Percentiles rank a stretch among this genome's conserved stretches.
phyloP scores from a whole-genome alignment of 768 basidiomycete genomes.

The Podaxis sp. region DNA sequence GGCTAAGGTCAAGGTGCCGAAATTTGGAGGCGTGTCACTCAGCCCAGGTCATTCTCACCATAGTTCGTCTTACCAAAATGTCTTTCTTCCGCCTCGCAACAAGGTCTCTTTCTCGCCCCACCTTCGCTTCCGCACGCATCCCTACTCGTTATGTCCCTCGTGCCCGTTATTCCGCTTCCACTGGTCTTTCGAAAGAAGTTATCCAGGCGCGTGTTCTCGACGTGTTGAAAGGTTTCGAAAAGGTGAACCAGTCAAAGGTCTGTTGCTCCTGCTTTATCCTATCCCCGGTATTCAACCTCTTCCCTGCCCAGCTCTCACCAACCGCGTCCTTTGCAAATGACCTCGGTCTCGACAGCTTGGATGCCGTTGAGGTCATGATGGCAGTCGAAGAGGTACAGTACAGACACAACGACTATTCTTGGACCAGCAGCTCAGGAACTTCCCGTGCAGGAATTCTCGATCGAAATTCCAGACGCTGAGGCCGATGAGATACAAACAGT shows the following conservation, averaged over 20 bases:
- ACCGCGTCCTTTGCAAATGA: constrained; percentile 71
- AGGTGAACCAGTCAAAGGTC: constrained; percentile 76
- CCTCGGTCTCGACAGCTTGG: constrained; percentile 91
- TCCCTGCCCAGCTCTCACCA: constrained; percentile 50
- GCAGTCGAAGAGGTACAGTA: constrained; percentile 83
- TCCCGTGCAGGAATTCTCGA: constrained; percentile 77
- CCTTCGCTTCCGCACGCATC: constrained; percentile 28
- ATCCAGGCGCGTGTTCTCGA: constrained; percentile 77
- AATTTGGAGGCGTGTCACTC: constrained; percentile 7
- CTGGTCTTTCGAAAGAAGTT: constrained; percentile 58
- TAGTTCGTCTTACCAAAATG: constrained; percentile 31
- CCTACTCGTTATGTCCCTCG: constrained; percentile 36
- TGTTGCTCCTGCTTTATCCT: constrained; percentile 1
- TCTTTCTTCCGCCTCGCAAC: constrained; percentile 51
- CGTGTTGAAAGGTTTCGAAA: constrained; percentile 85
- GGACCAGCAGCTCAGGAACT: not conserved
- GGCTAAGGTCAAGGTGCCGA: not conserved
- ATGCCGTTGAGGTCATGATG: constrained; percentile 98
- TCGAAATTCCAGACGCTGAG: constrained; percentile 97
- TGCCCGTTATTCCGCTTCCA: constrained; percentile 61
- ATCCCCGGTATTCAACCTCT: not conserved
- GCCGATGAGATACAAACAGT: constrained; percentile 94
- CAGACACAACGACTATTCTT: constrained; percentile 4
- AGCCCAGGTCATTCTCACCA: not conserved
- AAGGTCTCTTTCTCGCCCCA: constrained; percentile 40